Base-by-base conservation (phyloP, 345 rosid species). In the Boechera stricta region DNA sequence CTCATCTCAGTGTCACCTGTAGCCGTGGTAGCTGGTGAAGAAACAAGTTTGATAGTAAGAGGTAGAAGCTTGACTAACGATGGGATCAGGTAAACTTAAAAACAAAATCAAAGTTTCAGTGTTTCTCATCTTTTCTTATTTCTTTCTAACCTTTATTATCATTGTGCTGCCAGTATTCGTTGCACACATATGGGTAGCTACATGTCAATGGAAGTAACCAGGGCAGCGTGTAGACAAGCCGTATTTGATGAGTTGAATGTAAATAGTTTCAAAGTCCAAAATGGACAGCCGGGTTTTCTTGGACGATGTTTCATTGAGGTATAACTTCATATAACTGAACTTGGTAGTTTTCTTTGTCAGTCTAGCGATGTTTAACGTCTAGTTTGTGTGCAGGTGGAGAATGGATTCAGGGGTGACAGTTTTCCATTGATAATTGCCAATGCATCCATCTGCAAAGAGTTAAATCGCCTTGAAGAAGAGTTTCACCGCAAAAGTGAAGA, bases 291-390 rank as follows among this genome's bases (percentile, higher is more conserved):
- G 18, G 74, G 67, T 72, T 72, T 73, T 56, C 69, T 82, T 42
- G 91, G 98, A 55, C 98, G 98, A 28, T 88, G 89, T 85, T 93
- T 91, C 79, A 84, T 93, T 65, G 98, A 93, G 93, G 98, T 93
- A 79, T 63, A 76, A 66, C 76, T 68, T 77, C 18, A 18, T 38
- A 58, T 70, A 31, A 49, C 49, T 36, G 16, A 72, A 60, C 45
- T 12, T 11, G 0, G n/a, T 42, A 67, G 36, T 38, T 12, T 52
- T 18, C 42, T 33, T 77, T 41, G 39, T 58, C n/a, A 3, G n/a
- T 47, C 32, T 72, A 10, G 12, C 41, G 69, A 21, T 45, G 38
- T 12, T 16, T 71, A 62, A 54, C 47, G 4, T 15, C 69, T 64
- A 60, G 57, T 71, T 16, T 74, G 45, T 76, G 68, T 73, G 57